Evolutionary conservation across 305 asterid species (phyloP).

Genomic region (Nicotiana rustica): DNA sequence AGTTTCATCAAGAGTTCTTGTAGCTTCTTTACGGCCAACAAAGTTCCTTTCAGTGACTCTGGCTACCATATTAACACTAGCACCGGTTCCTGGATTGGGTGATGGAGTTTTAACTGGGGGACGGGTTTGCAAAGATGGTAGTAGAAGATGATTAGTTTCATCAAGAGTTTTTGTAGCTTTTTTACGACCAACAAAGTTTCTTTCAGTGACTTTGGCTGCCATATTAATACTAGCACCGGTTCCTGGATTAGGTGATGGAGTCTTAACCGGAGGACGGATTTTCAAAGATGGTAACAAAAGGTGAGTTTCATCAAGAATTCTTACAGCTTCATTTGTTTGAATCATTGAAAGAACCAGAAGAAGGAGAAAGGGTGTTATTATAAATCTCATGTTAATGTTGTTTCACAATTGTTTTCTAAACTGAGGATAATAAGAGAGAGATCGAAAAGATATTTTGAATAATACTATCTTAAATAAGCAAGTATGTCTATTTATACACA

Average conservation of each 20-base stretch:
- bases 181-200: constrained; percentile 45
- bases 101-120: not conserved
- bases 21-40: constrained; percentile 35
- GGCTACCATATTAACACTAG: not conserved
- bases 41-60: constrained; percentile 40
- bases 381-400: not conserved
- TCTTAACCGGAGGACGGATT: not conserved
- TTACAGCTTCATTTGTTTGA: constrained; percentile 15
- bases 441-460: not conserved
- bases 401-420: not conserved
- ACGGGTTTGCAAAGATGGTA: not conserved
- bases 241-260: constrained; percentile 40
- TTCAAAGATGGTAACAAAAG: not conserved
- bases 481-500: not conserved
- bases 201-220: constrained; percentile 6
- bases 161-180: constrained; percentile 9
- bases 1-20: constrained; percentile 16
- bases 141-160: constrained; percentile 35
- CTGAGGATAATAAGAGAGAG: too few relatives aligned
- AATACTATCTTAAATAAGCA: too few relatives aligned
- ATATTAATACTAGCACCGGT: not conserved
- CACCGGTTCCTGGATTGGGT: constrained; percentile 43
- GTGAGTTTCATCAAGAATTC: not conserved
- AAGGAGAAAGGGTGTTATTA: not conserved
- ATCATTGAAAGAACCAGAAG: not conserved